phyloP scores from a whole-genome alignment of 2,329 filamentous ascomycete species.

The Aschersonia sp. region DNA sequence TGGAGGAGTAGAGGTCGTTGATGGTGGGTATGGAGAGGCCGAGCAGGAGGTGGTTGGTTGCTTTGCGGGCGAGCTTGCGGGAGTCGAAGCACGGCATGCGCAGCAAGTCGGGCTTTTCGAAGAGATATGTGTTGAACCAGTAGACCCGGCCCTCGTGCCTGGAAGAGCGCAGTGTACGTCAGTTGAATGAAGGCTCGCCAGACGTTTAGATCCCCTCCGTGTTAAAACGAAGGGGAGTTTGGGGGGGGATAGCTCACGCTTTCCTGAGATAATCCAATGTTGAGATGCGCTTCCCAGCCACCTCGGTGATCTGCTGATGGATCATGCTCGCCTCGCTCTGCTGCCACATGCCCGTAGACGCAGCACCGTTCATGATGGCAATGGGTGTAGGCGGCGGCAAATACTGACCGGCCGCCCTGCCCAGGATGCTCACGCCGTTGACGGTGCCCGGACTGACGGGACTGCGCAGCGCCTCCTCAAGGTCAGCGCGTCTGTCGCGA shows the following conservation, averaged over 20 bases:
- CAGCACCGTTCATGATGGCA: constrained; percentile 1
- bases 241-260: constrained; percentile 45
- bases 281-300: constrained; percentile 82
- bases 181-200: neutral
- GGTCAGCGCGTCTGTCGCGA: constrained; percentile 7
- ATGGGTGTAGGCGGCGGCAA: constrained; percentile 10
- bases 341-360: constrained; percentile 14
- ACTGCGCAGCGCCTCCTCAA: constrained; percentile 5
- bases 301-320: constrained; percentile 61
- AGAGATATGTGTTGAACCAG: constrained; percentile 96
- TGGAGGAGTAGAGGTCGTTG: constrained; percentile 72
- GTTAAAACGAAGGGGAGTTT: neutral
- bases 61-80: constrained; percentile 73
- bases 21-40: constrained; percentile 84
- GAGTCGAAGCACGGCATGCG: constrained; percentile 77
- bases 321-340: constrained; percentile 33
- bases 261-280: constrained; percentile 88
- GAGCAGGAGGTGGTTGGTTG: constrained; percentile 85
- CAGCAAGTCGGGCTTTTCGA: constrained; percentile 66
- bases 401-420: constrained; percentile 5
- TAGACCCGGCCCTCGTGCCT: constrained; percentile 90
- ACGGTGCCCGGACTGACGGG: constrained; percentile 5
- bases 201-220: neutral
- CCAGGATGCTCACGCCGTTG: constrained; percentile 2
- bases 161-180: neutral